phyloP scores from a whole-genome alignment of 805 yeast genomes.

The Candida takata region DNA sequence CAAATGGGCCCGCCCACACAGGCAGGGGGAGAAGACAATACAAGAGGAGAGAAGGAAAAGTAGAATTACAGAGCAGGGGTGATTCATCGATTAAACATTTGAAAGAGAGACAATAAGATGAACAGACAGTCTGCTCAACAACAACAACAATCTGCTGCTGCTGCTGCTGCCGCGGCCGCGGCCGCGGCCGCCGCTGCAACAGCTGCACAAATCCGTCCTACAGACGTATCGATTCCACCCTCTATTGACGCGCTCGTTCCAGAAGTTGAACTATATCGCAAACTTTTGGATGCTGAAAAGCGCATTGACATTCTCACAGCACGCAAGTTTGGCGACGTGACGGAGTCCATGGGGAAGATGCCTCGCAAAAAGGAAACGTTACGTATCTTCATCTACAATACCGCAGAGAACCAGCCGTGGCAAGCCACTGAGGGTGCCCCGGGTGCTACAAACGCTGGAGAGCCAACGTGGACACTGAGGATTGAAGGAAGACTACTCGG shows the following conservation, averaged over 20 bases:
- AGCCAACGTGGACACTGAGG: constrained; percentile 74
- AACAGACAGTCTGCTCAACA: not conserved
- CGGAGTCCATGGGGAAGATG: constrained; percentile 50
- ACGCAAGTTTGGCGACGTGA: constrained; percentile 79
- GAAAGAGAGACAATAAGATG: too few species aligned
- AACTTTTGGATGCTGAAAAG: constrained; percentile 74
- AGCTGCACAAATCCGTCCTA: constrained; percentile 33
- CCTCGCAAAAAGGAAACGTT: constrained; percentile 48
- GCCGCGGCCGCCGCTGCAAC: too few species aligned
- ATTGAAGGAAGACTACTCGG: constrained; percentile 80
- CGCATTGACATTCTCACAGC: constrained; percentile 74
- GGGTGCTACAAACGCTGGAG: constrained; percentile 16
- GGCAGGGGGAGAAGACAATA: too few species aligned
- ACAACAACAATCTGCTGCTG: constrained; percentile 8
- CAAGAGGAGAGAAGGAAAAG: too few species aligned
- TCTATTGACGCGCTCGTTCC: constrained; percentile 45
- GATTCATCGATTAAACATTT: too few species aligned
- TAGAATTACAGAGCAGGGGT: too few species aligned
- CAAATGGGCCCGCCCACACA: too few species aligned
- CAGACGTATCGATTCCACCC: constrained; percentile 45
- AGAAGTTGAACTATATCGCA: constrained; percentile 65
- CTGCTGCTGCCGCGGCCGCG: too few species aligned
- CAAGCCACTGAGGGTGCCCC: constrained; percentile 33
- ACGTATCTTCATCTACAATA: constrained; percentile 77
- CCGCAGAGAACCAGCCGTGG: constrained; percentile 88